Conservation (phyloP, 441 rosid species). For the Arabidopsis hybrid region DNA sequence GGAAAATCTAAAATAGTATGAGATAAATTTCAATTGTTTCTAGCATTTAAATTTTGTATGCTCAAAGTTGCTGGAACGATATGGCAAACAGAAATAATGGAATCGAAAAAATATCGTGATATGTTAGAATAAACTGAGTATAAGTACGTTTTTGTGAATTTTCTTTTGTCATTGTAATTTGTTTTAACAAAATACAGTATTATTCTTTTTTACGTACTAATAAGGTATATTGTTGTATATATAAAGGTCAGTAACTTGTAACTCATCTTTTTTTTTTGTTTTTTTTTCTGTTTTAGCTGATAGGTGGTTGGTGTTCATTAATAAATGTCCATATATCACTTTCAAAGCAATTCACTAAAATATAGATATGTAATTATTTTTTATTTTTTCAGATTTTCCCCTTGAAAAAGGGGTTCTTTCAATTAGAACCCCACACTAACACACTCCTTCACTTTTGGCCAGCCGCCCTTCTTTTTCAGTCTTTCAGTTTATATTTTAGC, state of each 20-base stretch:
- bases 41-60: neutral
- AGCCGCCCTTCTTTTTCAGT: slow-evolving; percentile 25
- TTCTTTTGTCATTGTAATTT: too few species aligned
- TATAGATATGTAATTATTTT: neutral
- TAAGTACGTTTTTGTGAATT: neutral
- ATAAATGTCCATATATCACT: neutral
- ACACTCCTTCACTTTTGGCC: slow-evolving; percentile 29
- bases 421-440: slow-evolving; percentile 6
- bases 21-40: neutral
- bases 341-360: slow-evolving; percentile 1
- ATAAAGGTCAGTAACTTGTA: neutral
- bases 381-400: neutral
- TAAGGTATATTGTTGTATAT: too few species aligned
- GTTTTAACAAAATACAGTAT: too few species aligned
- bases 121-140: neutral
- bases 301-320: slow-evolving; percentile 18
- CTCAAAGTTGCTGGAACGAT: neutral
- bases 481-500: neutral
- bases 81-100: neutral
- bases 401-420: neutral
- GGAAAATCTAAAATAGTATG: neutral
- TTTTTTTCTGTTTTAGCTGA: slow-evolving; percentile 9
- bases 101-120: neutral
- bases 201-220: too few species aligned
- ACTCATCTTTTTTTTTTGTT: neutral